Evolutionary conservation across 2,329 filamentous ascomycete species (phyloP), one percentile per base, ranked within the genome.

Genomic region (Pseudogymnoascus sp.): DNA sequence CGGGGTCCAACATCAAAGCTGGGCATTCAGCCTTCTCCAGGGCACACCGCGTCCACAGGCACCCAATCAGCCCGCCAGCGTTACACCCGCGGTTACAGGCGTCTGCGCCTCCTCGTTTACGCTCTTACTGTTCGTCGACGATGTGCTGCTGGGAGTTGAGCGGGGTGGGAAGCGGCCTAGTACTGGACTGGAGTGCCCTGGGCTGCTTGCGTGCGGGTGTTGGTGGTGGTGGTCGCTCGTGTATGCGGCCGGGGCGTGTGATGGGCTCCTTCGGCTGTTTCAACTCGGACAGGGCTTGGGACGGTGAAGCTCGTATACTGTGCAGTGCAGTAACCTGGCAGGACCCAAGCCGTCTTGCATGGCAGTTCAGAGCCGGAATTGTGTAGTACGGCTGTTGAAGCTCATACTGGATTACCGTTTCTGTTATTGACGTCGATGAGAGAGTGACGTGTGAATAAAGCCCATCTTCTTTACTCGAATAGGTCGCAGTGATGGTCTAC

Each of bases 71-170:
- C 44, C 44, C 11, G 44, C 5, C 44, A 33, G 44, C 44, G 26
- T 54, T 54, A 33, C 44, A 54, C 44, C 44, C n/a, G 44, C 44
- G 44, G 44, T 54, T 54, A 54, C 44, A 54, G 44, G 44, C 44
- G 44, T 54, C 44, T 54, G 26, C 44, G 44, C 44, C 44, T 54
- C 44, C 26, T 33, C 44, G 44, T 54, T 54, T 54, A 54, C 26
- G 9, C 26, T 11, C 44, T 17, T 31, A 54, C n/a, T 54, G 44
- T 33, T 54, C 26, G 44, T 33, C 26, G n/a, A 15, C 26, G 24
- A 50, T 15, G 15, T 31, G 24, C n/a, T 54, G 9, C 7, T 31
- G 44, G 44, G 41, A 47, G 44, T 9, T 9, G 44, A 33, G 26
- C n/a, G n/a, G n/a, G 44, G 31, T 17, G 7, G n/a, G n/a, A 54